These are phyloP conservation scores for Echinosophora koreensis DNA, from an alignment of 306 rosid species.

Conservation along the genomic window DNA sequence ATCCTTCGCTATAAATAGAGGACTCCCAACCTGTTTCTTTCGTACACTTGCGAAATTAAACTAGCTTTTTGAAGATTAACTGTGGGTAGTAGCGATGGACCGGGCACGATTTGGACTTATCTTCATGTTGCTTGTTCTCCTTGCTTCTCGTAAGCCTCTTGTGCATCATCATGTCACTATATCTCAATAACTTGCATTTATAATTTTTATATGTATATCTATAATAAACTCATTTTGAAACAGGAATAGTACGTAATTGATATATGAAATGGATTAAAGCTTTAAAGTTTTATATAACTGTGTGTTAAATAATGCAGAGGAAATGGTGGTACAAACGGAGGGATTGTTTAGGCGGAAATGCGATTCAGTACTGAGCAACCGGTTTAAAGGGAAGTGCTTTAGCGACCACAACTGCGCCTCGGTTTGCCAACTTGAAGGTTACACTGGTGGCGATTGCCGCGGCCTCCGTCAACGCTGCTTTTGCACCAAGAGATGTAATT, in stretches of 20 bases:
- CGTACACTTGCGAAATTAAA: neutral
- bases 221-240: neutral
- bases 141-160: constrained; percentile 48
- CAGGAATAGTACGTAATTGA: neutral
- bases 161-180: too few species aligned
- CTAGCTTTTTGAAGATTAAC: neutral
- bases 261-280: too few species aligned
- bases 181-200: too few species aligned
- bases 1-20: constrained; percentile 41
- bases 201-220: too few species aligned
- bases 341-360: constrained; percentile 45
- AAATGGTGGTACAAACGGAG: constrained; percentile 47
- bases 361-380: constrained; percentile 50
- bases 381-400: constrained; percentile 45
- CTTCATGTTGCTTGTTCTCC: constrained; percentile 46
- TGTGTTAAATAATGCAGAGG: constrained; percentile 48
- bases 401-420: constrained; percentile 57
- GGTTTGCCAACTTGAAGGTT: constrained; percentile 63
- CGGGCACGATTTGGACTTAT: constrained; percentile 46
- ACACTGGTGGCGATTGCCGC: constrained; percentile 60
- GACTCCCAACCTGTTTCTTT: neutral
- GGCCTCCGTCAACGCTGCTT: constrained; percentile 70
- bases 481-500: constrained; percentile 52
- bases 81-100: constrained; percentile 33
- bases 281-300: too few species aligned